A percentile compares a stretch with the other conserved stretches of the same genome.
phyloP scores from a whole-genome alignment of 176 grass and related monocot species.

The Musa beccarii region DNA sequence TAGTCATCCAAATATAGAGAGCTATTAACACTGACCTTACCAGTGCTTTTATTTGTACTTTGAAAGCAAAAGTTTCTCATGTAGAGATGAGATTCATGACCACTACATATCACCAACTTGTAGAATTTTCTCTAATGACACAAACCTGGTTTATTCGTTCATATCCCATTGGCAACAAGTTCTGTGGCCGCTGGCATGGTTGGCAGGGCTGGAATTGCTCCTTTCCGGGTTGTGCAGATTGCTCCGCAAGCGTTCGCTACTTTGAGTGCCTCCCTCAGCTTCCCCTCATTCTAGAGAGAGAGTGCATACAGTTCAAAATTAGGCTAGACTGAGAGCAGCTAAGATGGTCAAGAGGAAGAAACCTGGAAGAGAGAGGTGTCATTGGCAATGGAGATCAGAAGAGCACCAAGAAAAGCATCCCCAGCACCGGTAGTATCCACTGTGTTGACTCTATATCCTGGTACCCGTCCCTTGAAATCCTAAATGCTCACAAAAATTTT shows the following conservation, averaged over 20 bases:
- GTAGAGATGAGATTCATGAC: too few relatives aligned
- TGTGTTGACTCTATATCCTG: slow-evolving; percentile 54
- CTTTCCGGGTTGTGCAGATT: slow-evolving; percentile 82
- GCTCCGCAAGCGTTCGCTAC: slow-evolving; percentile 77
- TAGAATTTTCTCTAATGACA: too few relatives aligned
- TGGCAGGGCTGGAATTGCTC: slow-evolving; percentile 79
- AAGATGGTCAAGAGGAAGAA: slow-evolving; percentile 3
- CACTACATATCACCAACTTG: too few relatives aligned
- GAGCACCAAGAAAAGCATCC: slow-evolving; percentile 75
- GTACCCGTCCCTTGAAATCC: slow-evolving; percentile 67
- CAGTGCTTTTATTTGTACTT: too few relatives aligned
- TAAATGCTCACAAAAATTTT: not conserved
- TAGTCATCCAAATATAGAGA: too few relatives aligned
- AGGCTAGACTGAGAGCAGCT: not conserved
- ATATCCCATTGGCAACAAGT: slow-evolving; percentile 43
- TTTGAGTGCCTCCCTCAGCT: slow-evolving; percentile 62
- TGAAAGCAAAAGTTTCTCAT: too few relatives aligned
- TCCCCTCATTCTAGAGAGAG: slow-evolving; percentile 52
- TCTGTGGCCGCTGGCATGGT: slow-evolving; percentile 29
- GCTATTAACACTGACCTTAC: too few relatives aligned
- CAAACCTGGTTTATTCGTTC: not conserved
- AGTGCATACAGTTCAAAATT: too few relatives aligned
- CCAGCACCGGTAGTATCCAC: slow-evolving; percentile 84
- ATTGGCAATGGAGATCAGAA: slow-evolving; percentile 60
- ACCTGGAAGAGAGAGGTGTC: slow-evolving; percentile 55